Evolutionary conservation across 208 protist genomes (phyloP).

Genomic region (Acanthamoeba culbertsoni): DNA sequence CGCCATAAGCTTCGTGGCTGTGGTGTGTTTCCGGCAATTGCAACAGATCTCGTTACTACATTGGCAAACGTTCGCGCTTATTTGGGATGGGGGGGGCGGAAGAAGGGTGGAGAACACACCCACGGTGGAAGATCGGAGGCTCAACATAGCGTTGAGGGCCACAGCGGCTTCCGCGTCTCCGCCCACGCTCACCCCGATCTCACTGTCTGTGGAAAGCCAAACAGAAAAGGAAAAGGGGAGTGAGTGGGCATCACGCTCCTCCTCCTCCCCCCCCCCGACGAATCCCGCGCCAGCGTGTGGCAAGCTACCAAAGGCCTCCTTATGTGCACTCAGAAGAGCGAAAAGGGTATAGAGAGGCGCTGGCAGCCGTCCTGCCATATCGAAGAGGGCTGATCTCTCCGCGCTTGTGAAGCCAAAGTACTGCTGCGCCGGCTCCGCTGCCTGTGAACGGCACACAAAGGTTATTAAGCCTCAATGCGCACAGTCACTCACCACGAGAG

Average conservation of each 20-base stretch:
- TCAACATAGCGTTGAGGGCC: background rate
- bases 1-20: background rate
- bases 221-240: background rate
- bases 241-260: too few species aligned
- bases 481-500: background rate
- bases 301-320: background rate
- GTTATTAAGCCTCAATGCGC: too few species aligned
- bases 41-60: background rate
- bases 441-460: background rate
- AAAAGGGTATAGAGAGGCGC: background rate
- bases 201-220: background rate
- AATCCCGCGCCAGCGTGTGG: too few species aligned
- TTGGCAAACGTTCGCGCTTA: background rate
- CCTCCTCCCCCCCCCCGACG: too few species aligned
- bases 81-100: background rate
- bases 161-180: background rate
- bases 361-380: background rate
- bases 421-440: background rate
- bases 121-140: background rate
- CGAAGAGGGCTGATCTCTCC: background rate
- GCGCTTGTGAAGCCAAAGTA: background rate
- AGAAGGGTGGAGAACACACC: background rate
- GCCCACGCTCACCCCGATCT: background rate
- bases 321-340: background rate
- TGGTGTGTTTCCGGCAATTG: background rate